These are phyloP conservation scores for Geranium incanum DNA, from an alignment of 441 rosid genomes.

Conservation along the genomic window DNA sequence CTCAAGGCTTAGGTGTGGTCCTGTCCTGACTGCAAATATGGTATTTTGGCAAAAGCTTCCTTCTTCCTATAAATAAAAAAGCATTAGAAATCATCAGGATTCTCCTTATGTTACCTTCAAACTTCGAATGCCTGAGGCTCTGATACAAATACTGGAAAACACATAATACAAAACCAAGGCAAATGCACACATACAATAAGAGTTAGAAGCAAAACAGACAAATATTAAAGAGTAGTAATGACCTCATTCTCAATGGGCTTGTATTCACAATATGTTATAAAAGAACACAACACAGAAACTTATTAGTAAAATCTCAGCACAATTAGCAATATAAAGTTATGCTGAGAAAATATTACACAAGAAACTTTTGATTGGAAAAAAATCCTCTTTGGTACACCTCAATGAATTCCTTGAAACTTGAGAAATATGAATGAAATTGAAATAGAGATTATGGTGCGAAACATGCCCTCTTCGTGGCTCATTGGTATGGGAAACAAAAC, in stretches of 20 bases:
- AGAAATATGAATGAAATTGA: no score
- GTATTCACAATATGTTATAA: slow-evolving; percentile 1
- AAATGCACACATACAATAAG: not conserved
- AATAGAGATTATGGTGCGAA: no score
- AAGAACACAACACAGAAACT: not conserved
- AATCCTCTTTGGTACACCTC: no score
- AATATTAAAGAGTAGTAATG: slow-evolving; percentile 5
- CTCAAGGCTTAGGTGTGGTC: not conserved
- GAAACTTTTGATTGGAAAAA: no score
- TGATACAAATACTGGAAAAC: slow-evolving; percentile 18
- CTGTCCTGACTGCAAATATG: not conserved
- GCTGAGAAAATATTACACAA: no score
- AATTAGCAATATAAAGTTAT: not conserved
- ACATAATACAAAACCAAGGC: not conserved
- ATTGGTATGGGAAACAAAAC: no score
- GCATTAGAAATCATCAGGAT: no score
- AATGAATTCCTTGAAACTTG: no score
- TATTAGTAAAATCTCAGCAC: not conserved
- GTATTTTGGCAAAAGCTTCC: no score
- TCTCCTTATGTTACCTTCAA: slow-evolving; percentile 13
- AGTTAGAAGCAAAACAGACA: not conserved
- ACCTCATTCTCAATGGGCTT: slow-evolving; percentile 17
- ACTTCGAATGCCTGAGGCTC: slow-evolving; percentile 21
- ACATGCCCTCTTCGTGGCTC: no score
- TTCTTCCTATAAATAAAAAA: no score